Conservation (phyloP, 208 protist genomes). For the Porcisia hertigi region DNA sequence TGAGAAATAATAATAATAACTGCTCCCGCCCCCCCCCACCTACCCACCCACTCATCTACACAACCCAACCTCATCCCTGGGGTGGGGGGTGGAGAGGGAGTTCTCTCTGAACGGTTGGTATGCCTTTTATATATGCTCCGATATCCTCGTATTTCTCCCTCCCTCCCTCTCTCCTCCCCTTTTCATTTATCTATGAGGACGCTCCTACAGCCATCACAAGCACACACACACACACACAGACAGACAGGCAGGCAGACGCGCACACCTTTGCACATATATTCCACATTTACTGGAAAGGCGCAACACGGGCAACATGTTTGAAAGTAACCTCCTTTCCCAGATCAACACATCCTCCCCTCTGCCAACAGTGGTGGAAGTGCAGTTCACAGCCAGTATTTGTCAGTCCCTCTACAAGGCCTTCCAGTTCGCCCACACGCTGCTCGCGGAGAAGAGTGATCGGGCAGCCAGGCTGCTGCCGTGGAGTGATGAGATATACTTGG, state of each 20-base stretch:
- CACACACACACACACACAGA: background rate
- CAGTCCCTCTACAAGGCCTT: slow-evolving; percentile 54
- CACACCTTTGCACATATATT: too few species aligned
- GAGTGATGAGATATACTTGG: slow-evolving; percentile 65
- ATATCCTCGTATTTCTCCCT: background rate
- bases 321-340: slow-evolving; percentile 75
- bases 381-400: slow-evolving; percentile 62
- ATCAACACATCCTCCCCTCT: slow-evolving; percentile 75
- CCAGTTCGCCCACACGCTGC: slow-evolving; percentile 58
- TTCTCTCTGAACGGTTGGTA: too few species aligned
- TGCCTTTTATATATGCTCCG: too few species aligned
- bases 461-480: slow-evolving; percentile 49
- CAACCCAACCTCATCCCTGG: background rate
- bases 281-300: too few species aligned
- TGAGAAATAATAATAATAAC: too few species aligned
- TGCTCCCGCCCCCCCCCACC: background rate
- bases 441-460: slow-evolving; percentile 53
- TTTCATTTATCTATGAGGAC: background rate
- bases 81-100: too few species aligned
- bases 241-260: too few species aligned
- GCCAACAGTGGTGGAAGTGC: slow-evolving; percentile 74
- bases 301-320: slow-evolving; percentile 46
- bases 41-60: background rate
- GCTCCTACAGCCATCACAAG: background rate
- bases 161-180: background rate